A percentile compares a stretch with the other conserved stretches of the same genome.
These are phyloP conservation scores for Fusarium acutatum DNA, from an alignment of 2,329 filamentous ascomycete genomes.

Conservation along the genomic window DNA sequence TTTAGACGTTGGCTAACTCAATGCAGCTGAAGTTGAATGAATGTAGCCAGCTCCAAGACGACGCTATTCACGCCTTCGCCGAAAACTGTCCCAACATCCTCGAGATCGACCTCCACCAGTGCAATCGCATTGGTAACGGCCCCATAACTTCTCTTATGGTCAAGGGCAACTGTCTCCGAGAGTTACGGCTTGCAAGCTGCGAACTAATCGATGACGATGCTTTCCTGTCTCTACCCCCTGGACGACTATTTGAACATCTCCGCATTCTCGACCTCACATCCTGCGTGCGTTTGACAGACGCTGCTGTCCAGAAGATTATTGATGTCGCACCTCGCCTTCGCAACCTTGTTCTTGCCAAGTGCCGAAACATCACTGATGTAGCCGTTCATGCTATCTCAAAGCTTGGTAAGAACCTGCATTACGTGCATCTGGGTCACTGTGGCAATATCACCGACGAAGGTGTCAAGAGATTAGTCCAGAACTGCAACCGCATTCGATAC, in stretches of 20 bases:
- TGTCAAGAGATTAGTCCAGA: slow-evolving; percentile 82
- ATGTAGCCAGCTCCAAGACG: slow-evolving; percentile 84
- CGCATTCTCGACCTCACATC: slow-evolving; percentile 94
- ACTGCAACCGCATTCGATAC: slow-evolving; percentile 93
- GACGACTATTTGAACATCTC: slow-evolving; percentile 81
- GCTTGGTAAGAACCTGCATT: slow-evolving; percentile 95
- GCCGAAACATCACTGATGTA: slow-evolving; percentile 88
- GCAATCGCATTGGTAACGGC: slow-evolving; percentile 80
- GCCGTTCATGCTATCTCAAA: slow-evolving; percentile 87
- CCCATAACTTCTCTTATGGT: slow-evolving; percentile 84
- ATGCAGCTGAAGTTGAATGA: slow-evolving; percentile 90
- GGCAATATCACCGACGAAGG: slow-evolving; percentile 88
- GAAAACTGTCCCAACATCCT: slow-evolving; percentile 90
- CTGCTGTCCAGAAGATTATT: slow-evolving; percentile 88
- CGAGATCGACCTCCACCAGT: slow-evolving; percentile 94
- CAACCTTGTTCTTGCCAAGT: slow-evolving; percentile 95
- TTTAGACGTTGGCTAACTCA: slow-evolving; percentile 12
- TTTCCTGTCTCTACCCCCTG: slow-evolving; percentile 78
- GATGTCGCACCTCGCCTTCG: slow-evolving; percentile 85
- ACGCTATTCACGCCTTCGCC: slow-evolving; percentile 85
- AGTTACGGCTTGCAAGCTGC: slow-evolving; percentile 88
- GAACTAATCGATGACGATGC: slow-evolving; percentile 85
- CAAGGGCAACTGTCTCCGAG: slow-evolving; percentile 83
- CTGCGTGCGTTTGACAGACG: slow-evolving; percentile 83
- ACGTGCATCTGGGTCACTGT: slow-evolving; percentile 95